A percentile compares a stretch with the other conserved stretches of the same genome.
These are phyloP conservation scores for Botrytis medusae DNA, from an alignment of 2,329 filamentous ascomycete genomes.

Conservation along the genomic window DNA sequence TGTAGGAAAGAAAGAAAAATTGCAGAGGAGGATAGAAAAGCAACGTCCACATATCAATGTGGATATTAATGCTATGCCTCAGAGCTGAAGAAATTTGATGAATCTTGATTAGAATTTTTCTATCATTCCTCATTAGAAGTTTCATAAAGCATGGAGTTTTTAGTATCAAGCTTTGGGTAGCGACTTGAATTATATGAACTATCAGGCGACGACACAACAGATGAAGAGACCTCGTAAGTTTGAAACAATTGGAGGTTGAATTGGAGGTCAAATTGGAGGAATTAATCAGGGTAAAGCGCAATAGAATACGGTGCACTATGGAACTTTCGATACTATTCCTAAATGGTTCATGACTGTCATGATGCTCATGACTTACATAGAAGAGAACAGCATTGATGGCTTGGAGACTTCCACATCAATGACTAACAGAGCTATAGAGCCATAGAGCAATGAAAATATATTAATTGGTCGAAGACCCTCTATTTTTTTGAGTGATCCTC, in stretches of 20 bases:
- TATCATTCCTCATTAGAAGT: background rate
- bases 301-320: background rate
- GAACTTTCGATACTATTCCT: background rate
- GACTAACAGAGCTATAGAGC: background rate
- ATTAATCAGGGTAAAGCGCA: background rate
- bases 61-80: background rate
- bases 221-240: too few relatives aligned
- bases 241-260: background rate
- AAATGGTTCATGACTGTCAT: background rate
- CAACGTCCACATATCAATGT: background rate
- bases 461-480: background rate
- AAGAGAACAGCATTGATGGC: background rate
- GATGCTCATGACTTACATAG: background rate
- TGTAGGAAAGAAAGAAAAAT: background rate
- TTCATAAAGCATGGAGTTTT: background rate
- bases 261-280: background rate
- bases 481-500: background rate
- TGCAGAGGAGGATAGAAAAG: background rate
- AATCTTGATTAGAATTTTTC: background rate
- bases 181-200: background rate
- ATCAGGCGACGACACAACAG: background rate
- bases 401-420: background rate
- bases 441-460: background rate
- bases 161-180: background rate
- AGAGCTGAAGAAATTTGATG: constrained; percentile 8